Evolutionary conservation across 139 green algal species (phyloP), one percentile per base, ranked within the genome.

Genomic region (Chlamydomonas asymmetrica): DNA sequence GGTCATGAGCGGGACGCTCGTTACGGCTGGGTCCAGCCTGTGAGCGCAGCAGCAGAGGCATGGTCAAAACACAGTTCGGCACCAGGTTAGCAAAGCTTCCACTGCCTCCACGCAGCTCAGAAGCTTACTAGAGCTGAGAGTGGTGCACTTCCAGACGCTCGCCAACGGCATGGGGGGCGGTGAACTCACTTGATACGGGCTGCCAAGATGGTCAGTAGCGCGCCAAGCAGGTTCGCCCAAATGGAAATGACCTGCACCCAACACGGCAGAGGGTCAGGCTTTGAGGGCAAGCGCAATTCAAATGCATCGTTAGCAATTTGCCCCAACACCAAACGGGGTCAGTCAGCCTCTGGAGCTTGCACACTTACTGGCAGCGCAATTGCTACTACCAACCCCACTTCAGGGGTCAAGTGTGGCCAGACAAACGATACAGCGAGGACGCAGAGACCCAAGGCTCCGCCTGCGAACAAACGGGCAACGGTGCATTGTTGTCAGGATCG

Each of bases 1-100:
- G 8, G 85, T 92, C 90, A 94, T 90, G 27, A 94, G 76, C 23
- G 90, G 90, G 16, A 89, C 90, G 39, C 62, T 81, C 0, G 90
- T 94, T 5, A 93, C 85, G 0, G 90, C 88, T 2, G 90, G 88
- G 65, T 93, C 91, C 31, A 87, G 60, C 66, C 83, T 86, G 67
- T 7, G 1, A 22, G 3, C 49, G 54, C 13, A 32, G 41, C n/a
- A 74, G 49, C 61, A 63, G 31, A 6, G 13, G 35, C 0, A 20
- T 16, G 56, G 7, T 63, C 25, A 48, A 71, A 9, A 71, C 20
- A 23, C 10, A 71, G 18, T 34, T 22, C 23, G 13, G 39, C 37
- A n/a, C 38, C 25, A 18, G 22, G 62, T 23, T 8, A 7, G 29
- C 10, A 7, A 16, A 20, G 29, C 7, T 39, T 23, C 59, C 59